These are phyloP conservation scores for Cyclanthera cordifolia DNA, from an alignment of 306 rosid genomes.

Conservation along the genomic window DNA sequence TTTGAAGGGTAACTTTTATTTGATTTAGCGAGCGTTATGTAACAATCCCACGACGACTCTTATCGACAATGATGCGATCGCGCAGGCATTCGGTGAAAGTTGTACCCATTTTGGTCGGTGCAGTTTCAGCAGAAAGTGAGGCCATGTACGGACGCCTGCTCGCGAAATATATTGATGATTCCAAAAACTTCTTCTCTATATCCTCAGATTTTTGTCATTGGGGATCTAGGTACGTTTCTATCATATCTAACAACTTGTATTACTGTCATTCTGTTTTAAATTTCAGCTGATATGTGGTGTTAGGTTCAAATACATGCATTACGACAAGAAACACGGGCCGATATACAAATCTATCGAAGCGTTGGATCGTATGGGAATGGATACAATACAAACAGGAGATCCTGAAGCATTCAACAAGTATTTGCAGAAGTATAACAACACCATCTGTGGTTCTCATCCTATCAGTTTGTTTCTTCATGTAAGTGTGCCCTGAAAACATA, in stretches of 20 bases:
- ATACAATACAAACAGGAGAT: slow-evolving; percentile 80
- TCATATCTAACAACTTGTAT: not conserved
- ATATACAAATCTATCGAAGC: slow-evolving; percentile 90
- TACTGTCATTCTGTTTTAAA: not conserved
- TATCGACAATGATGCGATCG: slow-evolving; percentile 27
- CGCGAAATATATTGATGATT: slow-evolving; percentile 70
- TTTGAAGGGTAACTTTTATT: slow-evolving; percentile 64
- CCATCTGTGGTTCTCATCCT: slow-evolving; percentile 95
- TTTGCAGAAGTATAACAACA: slow-evolving; percentile 61
- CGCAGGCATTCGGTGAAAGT: slow-evolving; percentile 67
- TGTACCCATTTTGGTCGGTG: slow-evolving; percentile 88
- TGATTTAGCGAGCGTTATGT: not conserved
- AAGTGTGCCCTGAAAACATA: slow-evolving; percentile 28
- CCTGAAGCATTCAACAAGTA: slow-evolving; percentile 80
- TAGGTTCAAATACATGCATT: slow-evolving; percentile 67
- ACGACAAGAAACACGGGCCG: slow-evolving; percentile 83
- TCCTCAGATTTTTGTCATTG: slow-evolving; percentile 97
- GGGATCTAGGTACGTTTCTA: slow-evolving; percentile 69
- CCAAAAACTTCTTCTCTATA: slow-evolving; percentile 63
- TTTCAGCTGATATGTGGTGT: slow-evolving; percentile 13
- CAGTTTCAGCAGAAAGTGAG: slow-evolving; percentile 57
- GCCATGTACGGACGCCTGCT: slow-evolving; percentile 78
- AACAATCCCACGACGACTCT: slow-evolving; percentile 14
- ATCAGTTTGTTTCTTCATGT: slow-evolving; percentile 94
- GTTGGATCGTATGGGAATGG: slow-evolving; percentile 93